A percentile compares a stretch with the other conserved stretches of the same genome.
phyloP scores from a whole-genome alignment of 2,329 filamentous ascomycete genomes.

The Nigrospora osmanthi region DNA sequence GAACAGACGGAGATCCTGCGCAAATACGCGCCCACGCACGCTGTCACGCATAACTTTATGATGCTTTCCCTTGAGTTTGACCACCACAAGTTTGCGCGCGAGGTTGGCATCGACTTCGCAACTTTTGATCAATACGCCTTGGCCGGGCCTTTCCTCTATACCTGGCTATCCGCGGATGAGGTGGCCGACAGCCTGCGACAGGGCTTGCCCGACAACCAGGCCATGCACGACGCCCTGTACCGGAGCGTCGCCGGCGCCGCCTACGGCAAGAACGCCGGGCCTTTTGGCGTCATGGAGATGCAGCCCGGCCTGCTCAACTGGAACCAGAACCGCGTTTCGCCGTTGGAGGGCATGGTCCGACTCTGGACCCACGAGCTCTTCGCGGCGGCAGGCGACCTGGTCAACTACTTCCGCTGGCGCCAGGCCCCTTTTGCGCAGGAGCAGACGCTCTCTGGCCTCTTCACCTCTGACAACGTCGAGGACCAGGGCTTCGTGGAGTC shows the following conservation, averaged over 20 bases:
- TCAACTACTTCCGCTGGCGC: constrained; percentile 15
- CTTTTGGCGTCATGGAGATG: constrained; percentile 15
- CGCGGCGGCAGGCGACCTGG: constrained; percentile 9
- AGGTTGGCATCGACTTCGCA: constrained; percentile 12
- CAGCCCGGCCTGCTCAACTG: constrained; percentile 15
- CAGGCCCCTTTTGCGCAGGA: constrained; percentile 14
- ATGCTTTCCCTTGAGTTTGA: constrained; percentile 12
- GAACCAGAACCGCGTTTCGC: constrained; percentile 11
- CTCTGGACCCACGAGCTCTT: constrained; percentile 14
- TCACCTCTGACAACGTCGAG: constrained; percentile 8
- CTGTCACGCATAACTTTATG: constrained; percentile 13
- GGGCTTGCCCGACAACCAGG: constrained; percentile 12
- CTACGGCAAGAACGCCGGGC: constrained; percentile 7
- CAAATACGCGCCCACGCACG: constrained; percentile 9
- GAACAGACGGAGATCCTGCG: constrained; percentile 12
- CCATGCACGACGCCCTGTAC: constrained; percentile 12
- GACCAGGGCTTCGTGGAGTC: constrained; percentile 10
- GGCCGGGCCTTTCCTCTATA: constrained; percentile 4
- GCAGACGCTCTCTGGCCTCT: constrained; percentile 12
- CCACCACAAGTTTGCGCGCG: constrained; percentile 11
- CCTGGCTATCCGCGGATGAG: constrained; percentile 9
- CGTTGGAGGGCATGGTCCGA: constrained; percentile 10
- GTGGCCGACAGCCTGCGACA: constrained; percentile 9
- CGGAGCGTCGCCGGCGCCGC: constrained; percentile 11
- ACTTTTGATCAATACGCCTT: constrained; percentile 13